phyloP scores from a whole-genome alignment of 2,329 filamentous ascomycete species.

The Ceratocystis ficicola region DNA sequence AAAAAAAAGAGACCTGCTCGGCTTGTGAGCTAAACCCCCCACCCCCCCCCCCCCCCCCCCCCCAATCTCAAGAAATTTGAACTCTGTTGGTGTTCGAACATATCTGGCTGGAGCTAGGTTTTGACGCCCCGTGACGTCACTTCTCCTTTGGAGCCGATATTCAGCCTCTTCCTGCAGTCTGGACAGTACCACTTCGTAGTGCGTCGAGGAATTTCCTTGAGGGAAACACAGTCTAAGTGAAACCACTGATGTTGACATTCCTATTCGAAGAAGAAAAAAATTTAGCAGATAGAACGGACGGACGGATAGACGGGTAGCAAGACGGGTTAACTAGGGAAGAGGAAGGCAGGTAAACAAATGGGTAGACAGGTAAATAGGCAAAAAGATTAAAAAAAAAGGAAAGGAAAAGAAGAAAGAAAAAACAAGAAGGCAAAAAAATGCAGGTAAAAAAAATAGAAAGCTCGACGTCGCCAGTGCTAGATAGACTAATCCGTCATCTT shows the following conservation, averaged over 20 bases:
- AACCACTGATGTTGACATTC: slow-evolving; percentile 78
- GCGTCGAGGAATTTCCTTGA: slow-evolving; percentile 54
- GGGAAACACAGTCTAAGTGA: slow-evolving; percentile 63
- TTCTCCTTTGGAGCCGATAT: slow-evolving; percentile 52
- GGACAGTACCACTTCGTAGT: slow-evolving; percentile 79
- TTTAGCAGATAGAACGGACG: slow-evolving; percentile 22
- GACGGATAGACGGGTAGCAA: too few relatives aligned
- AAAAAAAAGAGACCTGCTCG: slow-evolving; percentile 12
- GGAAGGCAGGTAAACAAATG: background rate
- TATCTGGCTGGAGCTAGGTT: slow-evolving; percentile 27
- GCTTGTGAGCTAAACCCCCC: too few relatives aligned
- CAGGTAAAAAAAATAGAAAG: too few relatives aligned
- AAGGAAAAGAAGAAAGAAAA: slow-evolving; percentile 14
- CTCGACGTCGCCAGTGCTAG: too few relatives aligned
- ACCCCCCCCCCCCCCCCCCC: too few relatives aligned
- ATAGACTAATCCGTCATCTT: slow-evolving; percentile 26
- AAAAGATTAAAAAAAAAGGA: background rate
- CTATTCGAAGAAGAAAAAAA: slow-evolving; percentile 26
- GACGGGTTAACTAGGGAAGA: too few relatives aligned
- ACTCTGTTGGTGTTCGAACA: slow-evolving; percentile 8
- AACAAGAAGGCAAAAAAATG: too few relatives aligned
- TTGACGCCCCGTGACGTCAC: slow-evolving; percentile 47
- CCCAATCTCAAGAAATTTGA: too few relatives aligned
- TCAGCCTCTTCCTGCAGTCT: slow-evolving; percentile 53
- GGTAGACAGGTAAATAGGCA: background rate